Evolutionary conservation across 1,284 basidiomycete genomes (phyloP).

Genomic region (Cutaneotrichosporon cutaneum): DNA sequence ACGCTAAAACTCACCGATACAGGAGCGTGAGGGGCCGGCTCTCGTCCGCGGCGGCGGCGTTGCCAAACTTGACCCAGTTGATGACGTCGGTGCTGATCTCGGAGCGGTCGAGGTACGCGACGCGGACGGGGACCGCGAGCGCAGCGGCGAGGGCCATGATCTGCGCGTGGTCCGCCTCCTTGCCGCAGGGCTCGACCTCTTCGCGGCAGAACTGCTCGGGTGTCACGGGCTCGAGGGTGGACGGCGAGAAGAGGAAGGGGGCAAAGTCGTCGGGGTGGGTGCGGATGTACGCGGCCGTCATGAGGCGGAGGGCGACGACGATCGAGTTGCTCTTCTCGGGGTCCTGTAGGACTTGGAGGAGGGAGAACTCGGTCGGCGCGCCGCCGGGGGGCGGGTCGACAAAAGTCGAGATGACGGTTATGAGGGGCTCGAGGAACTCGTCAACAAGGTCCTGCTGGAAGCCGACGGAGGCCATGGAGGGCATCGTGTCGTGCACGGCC

Average conservation of each 20-base stretch:
- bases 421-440: constrained; percentile 46
- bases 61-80: constrained; percentile 66
- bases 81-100: constrained; percentile 48
- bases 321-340: constrained; percentile 49
- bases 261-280: constrained; percentile 63
- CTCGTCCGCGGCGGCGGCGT: constrained; percentile 41
- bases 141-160: constrained; percentile 74
- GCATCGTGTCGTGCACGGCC: constrained; percentile 59
- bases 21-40: constrained; percentile 59
- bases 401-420: constrained; percentile 38
- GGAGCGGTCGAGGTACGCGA: constrained; percentile 74
- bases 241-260: constrained; percentile 73
- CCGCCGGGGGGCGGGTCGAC: constrained; percentile 32
- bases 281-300: constrained; percentile 79
- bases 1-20: constrained; percentile 63
- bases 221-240: constrained; percentile 62
- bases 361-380: constrained; percentile 50
- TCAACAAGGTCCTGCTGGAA: constrained; percentile 63
- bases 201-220: constrained; percentile 69
- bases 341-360: constrained; percentile 48
- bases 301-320: constrained; percentile 62
- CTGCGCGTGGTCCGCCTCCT: constrained; percentile 86
- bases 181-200: constrained; percentile 74
- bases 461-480: constrained; percentile 61
- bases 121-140: constrained; percentile 65